Base-by-base conservation (phyloP, 345 rosid genomes). In the Eucalyptus cloeziana region DNA sequence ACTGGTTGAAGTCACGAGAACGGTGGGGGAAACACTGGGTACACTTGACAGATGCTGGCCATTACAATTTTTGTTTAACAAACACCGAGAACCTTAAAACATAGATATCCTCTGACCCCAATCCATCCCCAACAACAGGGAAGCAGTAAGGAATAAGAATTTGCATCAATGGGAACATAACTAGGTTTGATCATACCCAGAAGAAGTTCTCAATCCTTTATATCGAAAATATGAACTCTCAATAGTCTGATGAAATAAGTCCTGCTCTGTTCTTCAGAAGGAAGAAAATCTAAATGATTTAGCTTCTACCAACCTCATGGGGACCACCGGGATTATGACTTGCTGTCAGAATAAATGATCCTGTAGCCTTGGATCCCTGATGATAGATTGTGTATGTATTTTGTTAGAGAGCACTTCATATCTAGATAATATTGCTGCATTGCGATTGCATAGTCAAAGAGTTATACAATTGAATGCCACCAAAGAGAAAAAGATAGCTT, bases 251-350 rank as follows among this genome's bases (percentile, higher is more conserved):
- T 69, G 7, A 69, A 69, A 69, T 16, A 69, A 69, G 12, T 69
- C 80, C 80, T 33, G 80, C 2, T 37, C 2, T 37, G 47, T 76
- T 21, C 30, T 76, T 76, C 56, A 50, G 54, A 85, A 49, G 87
- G 87, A 85, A 85, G 40, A 49, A 50, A 85, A 27, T 85, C 51
- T 49, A 85, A 49, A 85, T 15, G 43, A 85, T 45, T 8, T 31
- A 45, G 54, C 56, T 85, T 30, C 13, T 30, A 45, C 87, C 22
- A 13, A 76, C 99, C 99, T 98, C 99, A 93, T 92, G 89, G 67
- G 99, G 99, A 90, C 99, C 99, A 89, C 99, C 99, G 76, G 99
- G 99, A 90, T 98, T 98, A 92, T 98, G 99, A 92, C 99, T 98
- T 87, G 99, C 99, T 30, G 99, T 98, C 95, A 98, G 94, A 88